A percentile compares a stretch with the other conserved stretches of the same genome.
Conservation (phyloP, 139 green algal species). For the Chlamydomonas schloesseri region DNA sequence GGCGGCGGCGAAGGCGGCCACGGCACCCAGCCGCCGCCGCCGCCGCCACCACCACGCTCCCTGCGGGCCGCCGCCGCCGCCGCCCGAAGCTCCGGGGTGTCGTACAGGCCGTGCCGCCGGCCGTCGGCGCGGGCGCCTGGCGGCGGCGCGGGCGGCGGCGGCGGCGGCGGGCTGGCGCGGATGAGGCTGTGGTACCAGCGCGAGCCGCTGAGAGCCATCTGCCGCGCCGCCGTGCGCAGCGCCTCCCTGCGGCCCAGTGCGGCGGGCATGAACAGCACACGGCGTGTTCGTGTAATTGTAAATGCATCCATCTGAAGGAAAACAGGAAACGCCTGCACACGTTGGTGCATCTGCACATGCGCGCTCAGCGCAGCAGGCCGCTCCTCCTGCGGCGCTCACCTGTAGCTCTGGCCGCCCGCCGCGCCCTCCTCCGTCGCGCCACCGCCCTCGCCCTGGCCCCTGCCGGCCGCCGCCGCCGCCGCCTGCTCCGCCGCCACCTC, state of each 20-base stretch:
- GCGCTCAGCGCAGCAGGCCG: no score
- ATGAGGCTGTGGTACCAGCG: background rate
- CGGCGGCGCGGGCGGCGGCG: background rate
- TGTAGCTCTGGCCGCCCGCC: background rate
- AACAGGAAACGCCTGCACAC: no score
- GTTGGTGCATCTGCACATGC: no score
- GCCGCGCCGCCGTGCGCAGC: constrained; percentile 34
- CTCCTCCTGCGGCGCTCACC: no score
- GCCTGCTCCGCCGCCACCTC: background rate
- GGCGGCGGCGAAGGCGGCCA: background rate
- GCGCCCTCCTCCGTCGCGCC: background rate
- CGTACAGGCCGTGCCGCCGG: no score
- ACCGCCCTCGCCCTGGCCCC: background rate
- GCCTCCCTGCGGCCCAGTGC: constrained; percentile 45
- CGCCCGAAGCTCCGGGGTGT: background rate
- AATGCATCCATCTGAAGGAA: no score
- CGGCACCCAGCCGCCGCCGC: background rate
- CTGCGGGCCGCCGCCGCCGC: background rate
- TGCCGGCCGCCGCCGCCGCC: background rate
- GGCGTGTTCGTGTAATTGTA: no score
- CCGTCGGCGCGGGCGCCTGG: background rate
- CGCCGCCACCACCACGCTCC: background rate
- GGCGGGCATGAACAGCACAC: no score
- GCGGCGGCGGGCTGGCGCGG: background rate
- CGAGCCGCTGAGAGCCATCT: background rate